Conservation (phyloP, 768 basidiomycete species). For the Mycena sanguinolenta region DNA sequence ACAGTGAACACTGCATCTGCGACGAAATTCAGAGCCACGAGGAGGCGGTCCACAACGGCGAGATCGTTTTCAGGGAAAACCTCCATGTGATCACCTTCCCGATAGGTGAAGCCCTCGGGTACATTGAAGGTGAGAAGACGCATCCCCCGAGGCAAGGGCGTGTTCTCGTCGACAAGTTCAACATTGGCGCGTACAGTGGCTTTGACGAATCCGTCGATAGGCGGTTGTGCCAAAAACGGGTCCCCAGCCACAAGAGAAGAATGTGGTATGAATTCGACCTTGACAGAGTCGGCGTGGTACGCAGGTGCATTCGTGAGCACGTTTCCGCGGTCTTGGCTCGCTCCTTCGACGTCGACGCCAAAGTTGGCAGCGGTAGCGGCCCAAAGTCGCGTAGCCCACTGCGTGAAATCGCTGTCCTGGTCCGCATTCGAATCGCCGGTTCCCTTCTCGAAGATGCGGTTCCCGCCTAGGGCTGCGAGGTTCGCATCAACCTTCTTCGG, state of each 20-base stretch:
- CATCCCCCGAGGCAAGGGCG: conserved; percentile 30
- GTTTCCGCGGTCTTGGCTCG: not conserved
- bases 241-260: not conserved
- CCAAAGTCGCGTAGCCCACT: conserved; percentile 31
- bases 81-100: conserved; percentile 34
- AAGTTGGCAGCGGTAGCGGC: conserved; percentile 33
- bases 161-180: conserved; percentile 29
- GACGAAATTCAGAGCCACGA: conserved; percentile 27
- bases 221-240: conserved; percentile 10
- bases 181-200: conserved; percentile 18
- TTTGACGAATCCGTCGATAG: conserved; percentile 22
- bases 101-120: conserved; percentile 27
- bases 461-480: conserved; percentile 31
- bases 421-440: conserved; percentile 32
- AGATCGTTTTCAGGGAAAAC: conserved; percentile 33
- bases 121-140: conserved; percentile 29
- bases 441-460: conserved; percentile 35
- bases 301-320: conserved; percentile 15
- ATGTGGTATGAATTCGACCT: conserved; percentile 20
- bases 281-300: conserved; percentile 15
- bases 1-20: conserved; percentile 32
- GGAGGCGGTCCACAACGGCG: conserved; percentile 28
- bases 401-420: conserved; percentile 32
- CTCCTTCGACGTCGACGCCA: conserved; percentile 24
- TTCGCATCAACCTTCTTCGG: conserved; percentile 34